A percentile compares a stretch with the other conserved stretches of the same genome.
These are phyloP conservation scores for Panaeolus cyanescens DNA, from an alignment of 768 basidiomycete species.

Conservation along the genomic window DNA sequence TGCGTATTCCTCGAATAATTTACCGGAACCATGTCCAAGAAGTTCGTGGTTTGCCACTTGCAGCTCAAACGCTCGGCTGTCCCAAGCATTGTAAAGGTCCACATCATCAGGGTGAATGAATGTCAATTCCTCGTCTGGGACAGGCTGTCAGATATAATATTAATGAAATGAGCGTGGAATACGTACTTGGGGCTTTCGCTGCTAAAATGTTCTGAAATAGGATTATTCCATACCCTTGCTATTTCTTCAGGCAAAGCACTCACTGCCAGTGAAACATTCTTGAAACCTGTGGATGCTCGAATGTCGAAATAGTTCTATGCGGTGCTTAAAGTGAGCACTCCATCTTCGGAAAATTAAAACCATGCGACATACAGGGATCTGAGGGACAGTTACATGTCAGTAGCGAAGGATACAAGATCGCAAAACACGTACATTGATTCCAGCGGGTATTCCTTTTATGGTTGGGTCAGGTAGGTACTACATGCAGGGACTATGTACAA, in stretches of 20 bases:
- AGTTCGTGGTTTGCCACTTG: slow-evolving; percentile 93
- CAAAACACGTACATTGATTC: slow-evolving; percentile 66
- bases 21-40: slow-evolving; percentile 84
- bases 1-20: slow-evolving; percentile 74
- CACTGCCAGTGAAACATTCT: slow-evolving; percentile 85
- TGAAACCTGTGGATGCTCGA: slow-evolving; percentile 81
- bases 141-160: slow-evolving; percentile 3
- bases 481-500: not conserved
- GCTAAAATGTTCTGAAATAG: slow-evolving; percentile 70
- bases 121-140: slow-evolving; percentile 70
- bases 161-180: not conserved
- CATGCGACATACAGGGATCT: slow-evolving; percentile 61
- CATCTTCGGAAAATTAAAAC: not conserved
- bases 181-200: slow-evolving; percentile 81
- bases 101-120: slow-evolving; percentile 83
- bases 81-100: slow-evolving; percentile 76
- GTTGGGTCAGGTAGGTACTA: slow-evolving; percentile 5
- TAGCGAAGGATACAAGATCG: not conserved
- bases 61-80: slow-evolving; percentile 76
- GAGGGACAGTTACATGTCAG: slow-evolving; percentile 6
- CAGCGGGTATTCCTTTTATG: slow-evolving; percentile 72
- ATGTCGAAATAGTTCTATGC: slow-evolving; percentile 80
- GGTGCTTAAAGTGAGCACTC: not conserved
- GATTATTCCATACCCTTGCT: not conserved
- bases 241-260: slow-evolving; percentile 21